Base-by-base conservation (phyloP, 2,329 filamentous ascomycete genomes). In the Diplodia scrobiculata region DNA sequence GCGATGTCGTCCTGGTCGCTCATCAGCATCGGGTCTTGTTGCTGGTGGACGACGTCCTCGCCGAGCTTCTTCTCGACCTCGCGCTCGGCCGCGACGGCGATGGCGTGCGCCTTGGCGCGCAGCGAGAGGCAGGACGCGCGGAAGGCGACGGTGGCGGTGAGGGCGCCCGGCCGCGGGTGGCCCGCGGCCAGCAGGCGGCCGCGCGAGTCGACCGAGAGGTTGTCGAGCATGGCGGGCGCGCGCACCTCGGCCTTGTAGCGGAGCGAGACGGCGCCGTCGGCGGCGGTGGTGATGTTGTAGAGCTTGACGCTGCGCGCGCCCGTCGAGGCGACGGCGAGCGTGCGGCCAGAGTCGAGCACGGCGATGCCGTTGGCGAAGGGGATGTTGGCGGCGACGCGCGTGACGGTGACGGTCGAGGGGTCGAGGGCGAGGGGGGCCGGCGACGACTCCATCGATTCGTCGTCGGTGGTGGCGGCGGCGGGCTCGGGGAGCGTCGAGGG, bases 361-460 rank as follows among this genome's bases (percentile, higher is more conserved):
- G 70, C 71, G 11, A 81, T 72, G 1, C 80, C 80, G 58, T 82
- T 82, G 0, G 79, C 76, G 55, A 81, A 81, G 0, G 77, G 72
- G 1, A 80, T 65, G 7, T 19, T 29, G 17, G 25, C 36, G 14
- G 62, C 65, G 21, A 67, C 66, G n/a, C 67, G 68, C 19, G 53
- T 53, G 67, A 63, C 52, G 19, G 19, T 17, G n/a, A 52, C 3
- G 38, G 27, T 27, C 2, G 25, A 4, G 9, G 55, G 48, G 21
- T 7, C 36, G 19, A 34, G 34, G 17, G 48, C 1, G 5, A 29
- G n/a, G 7, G 38, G 25, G 19, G 14, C n/a, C 17, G 17, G 19
- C 29, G 70, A 71, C 1, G 68, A 5, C 7, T 32, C 68, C 6
- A 50, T 62, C 29, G 11, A 32, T 9, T 50, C 36, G 54, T 17